Percentiles rank a stretch among this genome's conserved stretches.
Evolutionary conservation across 208 protist species (phyloP).

Genomic region (Tritrichomonas foetus): DNA sequence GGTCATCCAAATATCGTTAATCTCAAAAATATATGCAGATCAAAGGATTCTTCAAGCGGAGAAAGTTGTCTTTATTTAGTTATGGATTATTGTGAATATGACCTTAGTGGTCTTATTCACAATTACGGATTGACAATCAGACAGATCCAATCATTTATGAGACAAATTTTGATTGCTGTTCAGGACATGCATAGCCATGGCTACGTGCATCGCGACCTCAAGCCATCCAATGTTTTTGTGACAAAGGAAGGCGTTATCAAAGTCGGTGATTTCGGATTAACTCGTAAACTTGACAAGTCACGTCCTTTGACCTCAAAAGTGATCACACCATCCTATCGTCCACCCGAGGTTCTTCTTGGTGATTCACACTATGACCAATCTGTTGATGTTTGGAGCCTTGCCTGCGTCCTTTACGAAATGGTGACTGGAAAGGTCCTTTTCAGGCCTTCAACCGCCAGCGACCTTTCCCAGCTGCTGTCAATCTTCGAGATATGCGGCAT

Average conservation of each 20-base stretch:
- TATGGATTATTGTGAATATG: conserved; percentile 18
- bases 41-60: not conserved
- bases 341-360: conserved; percentile 92
- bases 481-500: not conserved
- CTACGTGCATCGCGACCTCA: not conserved
- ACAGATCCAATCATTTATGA: not conserved
- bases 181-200: not conserved
- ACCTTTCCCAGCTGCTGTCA: not conserved
- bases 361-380: conserved; percentile 77
- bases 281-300: not conserved
- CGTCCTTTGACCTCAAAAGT: conserved; percentile 48
- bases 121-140: not conserved
- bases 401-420: conserved; percentile 91
- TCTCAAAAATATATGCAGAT: not conserved
- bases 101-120: not conserved
- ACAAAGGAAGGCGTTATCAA: not conserved
- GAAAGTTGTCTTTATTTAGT: not conserved
- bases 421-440: conserved; percentile 74
- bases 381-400: conserved; percentile 93
- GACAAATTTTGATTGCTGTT: not conserved
- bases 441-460: conserved; percentile 46
- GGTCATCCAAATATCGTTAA: not conserved
- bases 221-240: conserved; percentile 37
- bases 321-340: conserved; percentile 83
- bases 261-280: not conserved